Evolutionary conservation across 1,139 yeast genomes (phyloP), one percentile per base, ranked within the genome.

Genomic region (Pichia sp.): DNA sequence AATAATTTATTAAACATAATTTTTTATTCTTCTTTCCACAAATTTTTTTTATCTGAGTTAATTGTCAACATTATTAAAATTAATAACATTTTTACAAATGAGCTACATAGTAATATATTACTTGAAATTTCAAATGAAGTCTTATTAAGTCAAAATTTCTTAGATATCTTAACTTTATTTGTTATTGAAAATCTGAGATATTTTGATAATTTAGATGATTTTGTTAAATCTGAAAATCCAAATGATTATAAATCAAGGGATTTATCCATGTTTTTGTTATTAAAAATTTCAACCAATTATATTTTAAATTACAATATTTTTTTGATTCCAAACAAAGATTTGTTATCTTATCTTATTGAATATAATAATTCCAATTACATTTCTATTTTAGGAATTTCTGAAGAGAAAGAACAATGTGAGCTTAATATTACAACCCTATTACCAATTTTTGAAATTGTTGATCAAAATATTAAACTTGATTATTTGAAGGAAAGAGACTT

Each of bases 371-470:
- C 32, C 1, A 43, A 47, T 34, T 48, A 44, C 11, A 34, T 36
- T 34, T 44, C 53, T 11, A 43, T 50, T 31, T 29, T 47, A 18
- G 55, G 56, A n/a, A 37, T 50, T 7, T 34, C 42, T 1, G 46
- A 48, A 5, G 26, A 39, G 5, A 31, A 34, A 1, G 32, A 18
- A n/a, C 4, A 33, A 3, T 37, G 39, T 8, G 42, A 51, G 34
- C 11, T 54, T 18, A 42, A 33, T 25, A 42, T 43, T 9, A 32
- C 45, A 6, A 48, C 56, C 1, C 33, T 54, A 4, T 33, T 40
- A 48, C 57, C 55, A 44, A 39, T 49, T 6, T 68, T 70, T 65
- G 74, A 71, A 50, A 37, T 70, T 2, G 56, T 70, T 35, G 73
- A 71, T 52, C 74, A 71, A 38, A 63, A 61, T 43, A 50, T 69